Conservation (phyloP, 345 rosid species). For the Eucalyptus microcorys region DNA sequence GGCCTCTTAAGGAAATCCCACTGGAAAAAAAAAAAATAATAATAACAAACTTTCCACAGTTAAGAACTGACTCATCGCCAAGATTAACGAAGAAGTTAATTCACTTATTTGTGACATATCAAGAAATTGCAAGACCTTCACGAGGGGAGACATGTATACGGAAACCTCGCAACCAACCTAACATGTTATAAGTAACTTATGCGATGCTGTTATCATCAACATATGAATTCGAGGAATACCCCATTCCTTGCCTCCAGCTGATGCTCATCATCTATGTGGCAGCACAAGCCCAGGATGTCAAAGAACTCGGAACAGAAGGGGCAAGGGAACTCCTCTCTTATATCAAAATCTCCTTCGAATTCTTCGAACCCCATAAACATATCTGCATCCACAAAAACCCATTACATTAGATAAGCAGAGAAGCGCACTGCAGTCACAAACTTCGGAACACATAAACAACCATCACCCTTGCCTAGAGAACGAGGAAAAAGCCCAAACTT, state of each 20-base stretch:
- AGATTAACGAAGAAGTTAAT: neutral
- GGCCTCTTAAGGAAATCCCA: neutral
- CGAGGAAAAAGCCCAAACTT: neutral
- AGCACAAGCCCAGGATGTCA: constrained; percentile 83
- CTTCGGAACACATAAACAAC: neutral
- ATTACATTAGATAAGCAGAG: neutral
- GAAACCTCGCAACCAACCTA: neutral
- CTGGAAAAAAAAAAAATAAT: neutral
- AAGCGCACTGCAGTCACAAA: neutral
- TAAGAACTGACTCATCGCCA: neutral
- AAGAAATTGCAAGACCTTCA: neutral
- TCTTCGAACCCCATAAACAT: constrained; percentile 79
- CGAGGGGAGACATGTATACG: neutral
- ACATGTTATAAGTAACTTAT: neutral
- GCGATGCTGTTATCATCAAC: neutral
- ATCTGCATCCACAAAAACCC: constrained; percentile 35
- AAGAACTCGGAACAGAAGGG: constrained; percentile 88
- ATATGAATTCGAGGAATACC: constrained; percentile 26
- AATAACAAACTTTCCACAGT: neutral
- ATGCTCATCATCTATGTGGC: constrained; percentile 91
- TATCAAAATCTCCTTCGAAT: constrained; percentile 78
- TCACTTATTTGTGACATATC: neutral
- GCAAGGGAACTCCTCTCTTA: constrained; percentile 89
- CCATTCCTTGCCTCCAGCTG: constrained; percentile 79
- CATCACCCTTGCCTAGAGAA: neutral